These are phyloP conservation scores for Fennellomyces sp. DNA, from an alignment of 371 early-diverging fungal genomes.

Conservation along the genomic window DNA sequence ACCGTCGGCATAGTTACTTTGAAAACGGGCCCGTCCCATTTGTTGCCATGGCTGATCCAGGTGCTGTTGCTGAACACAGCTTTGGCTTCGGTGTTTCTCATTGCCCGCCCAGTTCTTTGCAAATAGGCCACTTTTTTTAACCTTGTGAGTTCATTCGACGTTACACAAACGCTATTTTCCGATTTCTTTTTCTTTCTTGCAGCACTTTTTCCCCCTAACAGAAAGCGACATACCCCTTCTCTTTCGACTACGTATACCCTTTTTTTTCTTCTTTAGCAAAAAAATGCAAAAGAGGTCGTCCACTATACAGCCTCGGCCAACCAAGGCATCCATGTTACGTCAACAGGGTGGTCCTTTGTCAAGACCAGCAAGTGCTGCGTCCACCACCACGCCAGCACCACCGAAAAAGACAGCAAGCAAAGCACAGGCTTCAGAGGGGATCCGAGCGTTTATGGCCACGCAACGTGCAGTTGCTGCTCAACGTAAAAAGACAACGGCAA, in stretches of 20 bases:
- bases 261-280: not conserved
- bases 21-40: no score
- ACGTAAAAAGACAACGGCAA: slow-evolving; percentile 7
- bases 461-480: slow-evolving; percentile 36
- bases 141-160: no score
- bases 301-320: slow-evolving; percentile 12
- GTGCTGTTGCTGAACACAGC: no score
- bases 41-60: no score
- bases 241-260: not conserved
- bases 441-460: slow-evolving; percentile 49
- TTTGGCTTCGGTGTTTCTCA: no score
- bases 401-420: not conserved
- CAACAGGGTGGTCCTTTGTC: slow-evolving; percentile 7
- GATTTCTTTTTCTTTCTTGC: no score
- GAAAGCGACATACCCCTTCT: no score
- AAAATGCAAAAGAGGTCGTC: slow-evolving; percentile 5
- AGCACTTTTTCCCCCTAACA: no score
- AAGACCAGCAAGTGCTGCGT: slow-evolving; percentile 2
- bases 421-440: slow-evolving; percentile 34
- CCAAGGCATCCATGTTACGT: slow-evolving; percentile 40
- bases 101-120: no score
- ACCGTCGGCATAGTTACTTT: no score
- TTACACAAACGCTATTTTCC: no score
- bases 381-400: slow-evolving; percentile 1
- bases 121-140: no score